Base-by-base conservation (phyloP, 495 filamentous ascomycete species). In the Penicillium psychrofluorescens region DNA sequence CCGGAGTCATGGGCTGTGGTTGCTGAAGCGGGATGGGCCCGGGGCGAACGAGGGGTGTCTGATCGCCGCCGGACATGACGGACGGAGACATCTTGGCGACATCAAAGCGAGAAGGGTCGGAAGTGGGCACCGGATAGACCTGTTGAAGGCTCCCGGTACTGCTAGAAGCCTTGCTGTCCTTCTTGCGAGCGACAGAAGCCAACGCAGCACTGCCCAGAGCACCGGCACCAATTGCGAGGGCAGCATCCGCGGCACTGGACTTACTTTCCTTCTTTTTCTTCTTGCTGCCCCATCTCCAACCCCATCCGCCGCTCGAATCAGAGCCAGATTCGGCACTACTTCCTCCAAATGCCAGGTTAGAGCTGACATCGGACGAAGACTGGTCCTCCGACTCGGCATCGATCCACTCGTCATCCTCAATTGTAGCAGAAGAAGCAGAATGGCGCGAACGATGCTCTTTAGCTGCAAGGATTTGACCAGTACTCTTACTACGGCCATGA, bases 401-500 rank as follows among this genome's bases (percentile, higher is more conserved):
- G 38, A 82, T 73, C 81, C 80, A 84, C n/a, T 64, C 74, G n/a
- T 78, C 78, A 28, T 78, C 75, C 13, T 61, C 57, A 11, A 70
- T 65, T 3, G 45, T 56, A 27, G 51, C 61, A 22, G 66, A 64
- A 6, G 60, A 62, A 11, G 56, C 46, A 37, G 56, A 50, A 29
- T 59, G 57, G 37, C 55, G 53, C 2, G 49, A 54, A 10, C 58
- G 54, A 30, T 55, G 54, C n/a, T 71, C 67, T 44, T 67, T 68
- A 38, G 66, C 56, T 30, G 63, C 66, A 8, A 75, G 50, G 38
- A 66, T 58, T 47, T 70, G 54, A 44, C 72, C 64, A 40, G 64
- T 44, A 60, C 58, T 51, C 34, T 63, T 61, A 12, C 51, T 43
- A 8, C 45, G 53, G 12, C 53, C 43, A 34, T 49, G 51, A 38